phyloP scores from a whole-genome alignment of 192 early-diverging fungal genomes.

The Phlyctochytrium planicorne region DNA sequence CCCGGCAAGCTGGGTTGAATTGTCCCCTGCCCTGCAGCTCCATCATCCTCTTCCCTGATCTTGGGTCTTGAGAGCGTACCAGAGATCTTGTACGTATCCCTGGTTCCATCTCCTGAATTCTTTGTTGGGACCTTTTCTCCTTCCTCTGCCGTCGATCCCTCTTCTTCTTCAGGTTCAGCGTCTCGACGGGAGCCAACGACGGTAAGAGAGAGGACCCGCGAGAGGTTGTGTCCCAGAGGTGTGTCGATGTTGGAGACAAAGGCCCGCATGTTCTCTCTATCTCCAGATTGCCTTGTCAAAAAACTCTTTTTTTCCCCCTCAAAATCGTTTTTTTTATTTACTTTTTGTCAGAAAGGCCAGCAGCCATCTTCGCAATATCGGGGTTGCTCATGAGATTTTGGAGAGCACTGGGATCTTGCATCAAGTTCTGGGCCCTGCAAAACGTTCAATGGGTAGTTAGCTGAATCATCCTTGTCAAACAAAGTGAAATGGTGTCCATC shows the following conservation, averaged over 20 bases:
- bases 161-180: constrained; percentile 45
- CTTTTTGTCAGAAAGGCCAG: neutral
- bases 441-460: constrained; percentile 5
- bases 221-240: constrained; percentile 54
- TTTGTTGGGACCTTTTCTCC: constrained; percentile 11
- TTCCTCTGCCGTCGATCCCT: constrained; percentile 28
- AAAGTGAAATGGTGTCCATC: too few species aligned
- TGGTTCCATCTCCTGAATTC: constrained; percentile 30
- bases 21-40: neutral
- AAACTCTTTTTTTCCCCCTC: too few species aligned
- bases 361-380: constrained; percentile 35
- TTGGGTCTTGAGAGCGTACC: constrained; percentile 37
- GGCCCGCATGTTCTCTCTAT: constrained; percentile 37
- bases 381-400: constrained; percentile 74
- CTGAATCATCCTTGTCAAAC: too few species aligned
- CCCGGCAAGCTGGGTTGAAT: constrained; percentile 33
- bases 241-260: constrained; percentile 57
- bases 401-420: constrained; percentile 62
- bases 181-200: constrained; percentile 43
- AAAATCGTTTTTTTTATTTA: too few species aligned
- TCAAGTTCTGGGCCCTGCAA: constrained; percentile 74
- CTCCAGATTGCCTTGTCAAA: too few species aligned
- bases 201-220: constrained; percentile 46
- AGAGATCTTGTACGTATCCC: constrained; percentile 45
- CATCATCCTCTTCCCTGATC: constrained; percentile 4